Conservation (phyloP, 2,329 filamentous ascomycete species). For the Aspergillus sergii region DNA sequence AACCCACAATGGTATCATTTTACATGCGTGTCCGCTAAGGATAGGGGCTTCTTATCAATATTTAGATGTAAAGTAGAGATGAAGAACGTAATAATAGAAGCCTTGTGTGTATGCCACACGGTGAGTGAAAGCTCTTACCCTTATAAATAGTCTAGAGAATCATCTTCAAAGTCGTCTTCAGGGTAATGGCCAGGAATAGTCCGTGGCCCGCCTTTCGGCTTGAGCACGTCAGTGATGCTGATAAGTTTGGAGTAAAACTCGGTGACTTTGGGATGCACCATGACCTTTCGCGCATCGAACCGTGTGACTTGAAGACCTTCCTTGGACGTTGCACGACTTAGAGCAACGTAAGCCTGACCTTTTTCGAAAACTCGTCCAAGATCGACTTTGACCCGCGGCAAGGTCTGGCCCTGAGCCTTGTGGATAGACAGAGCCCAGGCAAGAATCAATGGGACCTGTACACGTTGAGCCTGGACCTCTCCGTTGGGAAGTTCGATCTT, state of each 20-base stretch:
- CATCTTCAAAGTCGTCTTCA: conserved; percentile 51
- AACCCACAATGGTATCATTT: conserved; percentile 1
- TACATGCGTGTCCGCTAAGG: neutral
- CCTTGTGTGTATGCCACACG: neutral
- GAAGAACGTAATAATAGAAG: neutral
- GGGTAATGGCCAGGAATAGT: conserved; percentile 26
- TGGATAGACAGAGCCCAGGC: conserved; percentile 98
- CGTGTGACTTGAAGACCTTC: conserved; percentile 82
- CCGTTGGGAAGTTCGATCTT: conserved; percentile 96
- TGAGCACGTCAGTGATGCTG: conserved; percentile 63
- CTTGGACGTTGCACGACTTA: conserved; percentile 89
- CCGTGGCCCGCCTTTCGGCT: conserved; percentile 34
- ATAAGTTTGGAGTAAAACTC: conserved; percentile 83
- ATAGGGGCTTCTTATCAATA: neutral
- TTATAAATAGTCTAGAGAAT: conserved; percentile 30
- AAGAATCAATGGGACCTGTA: conserved; percentile 82
- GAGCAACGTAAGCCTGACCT: conserved; percentile 94
- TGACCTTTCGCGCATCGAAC: conserved; percentile 88
- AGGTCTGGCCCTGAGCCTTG: conserved; percentile 94
- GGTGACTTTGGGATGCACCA: conserved; percentile 86
- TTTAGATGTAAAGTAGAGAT: neutral
- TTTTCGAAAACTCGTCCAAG: conserved; percentile 92
- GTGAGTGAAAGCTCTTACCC: conserved; percentile 2
- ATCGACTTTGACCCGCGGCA: conserved; percentile 93
- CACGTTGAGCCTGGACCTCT: conserved; percentile 85